Conservation (phyloP, 2,329 filamentous ascomycete species). For the Gaeumannomyces sp. region DNA sequence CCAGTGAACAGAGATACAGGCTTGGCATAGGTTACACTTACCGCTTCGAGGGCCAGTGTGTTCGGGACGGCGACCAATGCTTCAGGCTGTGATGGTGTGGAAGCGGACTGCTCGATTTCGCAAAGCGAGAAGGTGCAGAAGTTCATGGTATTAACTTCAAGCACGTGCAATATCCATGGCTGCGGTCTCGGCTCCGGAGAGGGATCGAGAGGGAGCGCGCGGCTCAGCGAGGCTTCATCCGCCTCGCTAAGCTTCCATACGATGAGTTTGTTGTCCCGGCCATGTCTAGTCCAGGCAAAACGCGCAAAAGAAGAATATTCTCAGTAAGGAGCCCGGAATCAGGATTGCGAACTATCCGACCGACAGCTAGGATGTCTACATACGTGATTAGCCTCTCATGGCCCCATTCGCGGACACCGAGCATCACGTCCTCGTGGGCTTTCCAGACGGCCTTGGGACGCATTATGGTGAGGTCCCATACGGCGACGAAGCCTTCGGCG, state of each 20-base stretch:
- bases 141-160: slow-evolving; percentile 89
- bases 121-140: slow-evolving; percentile 72
- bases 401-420: slow-evolving; percentile 68
- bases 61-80: slow-evolving; percentile 76
- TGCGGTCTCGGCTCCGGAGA: slow-evolving; percentile 43
- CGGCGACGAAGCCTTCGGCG: slow-evolving; percentile 78
- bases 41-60: slow-evolving; percentile 64
- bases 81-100: neutral
- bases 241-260: slow-evolving; percentile 68
- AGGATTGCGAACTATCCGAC: neutral
- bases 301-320: neutral
- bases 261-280: slow-evolving; percentile 77
- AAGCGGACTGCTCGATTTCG: slow-evolving; percentile 15
- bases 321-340: neutral
- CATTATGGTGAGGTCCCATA: slow-evolving; percentile 81
- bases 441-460: slow-evolving; percentile 79
- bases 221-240: slow-evolving; percentile 61
- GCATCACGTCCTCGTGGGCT: slow-evolving; percentile 70
- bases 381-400: slow-evolving; percentile 76
- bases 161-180: slow-evolving; percentile 79
- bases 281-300: slow-evolving; percentile 58
- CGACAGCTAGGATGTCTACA: slow-evolving; percentile 28
- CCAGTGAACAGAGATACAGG: neutral
- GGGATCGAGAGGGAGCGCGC: slow-evolving; percentile 63
- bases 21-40: slow-evolving; percentile 28